These are phyloP conservation scores for Marasmius fiardii DNA, from an alignment of 1,284 basidiomycete species.

Conservation along the genomic window DNA sequence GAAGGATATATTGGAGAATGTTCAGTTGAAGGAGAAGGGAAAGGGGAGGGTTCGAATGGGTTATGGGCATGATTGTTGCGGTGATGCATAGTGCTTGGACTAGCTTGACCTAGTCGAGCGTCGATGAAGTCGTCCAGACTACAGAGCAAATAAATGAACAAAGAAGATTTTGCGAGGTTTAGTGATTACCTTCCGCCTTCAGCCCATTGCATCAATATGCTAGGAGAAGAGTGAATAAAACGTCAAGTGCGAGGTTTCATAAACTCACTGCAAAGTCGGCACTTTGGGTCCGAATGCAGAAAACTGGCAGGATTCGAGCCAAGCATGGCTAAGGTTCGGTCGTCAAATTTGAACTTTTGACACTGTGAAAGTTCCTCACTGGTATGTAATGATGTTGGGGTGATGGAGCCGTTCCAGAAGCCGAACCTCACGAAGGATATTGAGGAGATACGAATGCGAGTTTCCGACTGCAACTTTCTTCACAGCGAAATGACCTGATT, in stretches of 20 bases:
- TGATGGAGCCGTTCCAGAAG: constrained; percentile 85
- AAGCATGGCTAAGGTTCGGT: constrained; percentile 59
- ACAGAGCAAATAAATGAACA: neutral
- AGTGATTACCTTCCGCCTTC: constrained; percentile 66
- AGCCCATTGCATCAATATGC: constrained; percentile 92
- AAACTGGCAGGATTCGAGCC: constrained; percentile 85
- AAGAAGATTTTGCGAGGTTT: neutral
- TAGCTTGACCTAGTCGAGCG: constrained; percentile 57
- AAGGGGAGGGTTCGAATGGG: constrained; percentile 17
- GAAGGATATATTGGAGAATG: constrained; percentile 6
- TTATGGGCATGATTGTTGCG: constrained; percentile 18
- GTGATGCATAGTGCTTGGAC: constrained; percentile 44
- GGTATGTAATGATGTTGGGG: constrained; percentile 91
- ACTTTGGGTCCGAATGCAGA: constrained; percentile 83
- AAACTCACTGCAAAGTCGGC: constrained; percentile 71
- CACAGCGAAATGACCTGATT: constrained; percentile 78
- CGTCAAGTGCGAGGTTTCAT: neutral
- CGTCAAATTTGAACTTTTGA: neutral
- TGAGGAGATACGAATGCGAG: constrained; percentile 79
- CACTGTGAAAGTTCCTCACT: constrained; percentile 33
- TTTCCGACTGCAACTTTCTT: constrained; percentile 95
- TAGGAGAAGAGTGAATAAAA: constrained; percentile 23
- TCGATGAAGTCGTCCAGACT: constrained; percentile 85
- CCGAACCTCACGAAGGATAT: constrained; percentile 81
- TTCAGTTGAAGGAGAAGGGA: constrained; percentile 18